Base-by-base conservation (phyloP, 2,329 filamentous ascomycete genomes). In the Thyridium curvatum region DNA sequence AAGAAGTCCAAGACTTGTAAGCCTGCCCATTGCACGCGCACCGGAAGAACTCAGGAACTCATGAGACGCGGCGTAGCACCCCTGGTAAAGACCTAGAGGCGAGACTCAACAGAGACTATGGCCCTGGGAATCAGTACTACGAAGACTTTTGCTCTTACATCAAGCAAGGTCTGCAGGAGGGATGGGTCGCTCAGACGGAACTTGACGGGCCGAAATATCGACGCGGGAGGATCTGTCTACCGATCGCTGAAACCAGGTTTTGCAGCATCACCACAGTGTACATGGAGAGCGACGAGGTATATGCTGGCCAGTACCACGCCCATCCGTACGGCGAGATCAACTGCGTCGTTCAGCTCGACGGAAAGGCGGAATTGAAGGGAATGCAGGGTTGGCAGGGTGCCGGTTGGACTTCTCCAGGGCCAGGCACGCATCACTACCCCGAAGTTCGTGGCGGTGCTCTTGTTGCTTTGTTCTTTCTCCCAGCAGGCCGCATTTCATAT, bases 191-290 rank as follows among this genome's bases (percentile, higher is more conserved):
- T 3, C 57, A 57, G 28, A 60, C 56, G 15, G 61, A 66, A 43
- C 47, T 71, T 32, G 56, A 64, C 30, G 70, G 70, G 1, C 58
- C 55, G 9, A 65, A 62, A 44, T 75, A 74, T 44, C 65, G 66
- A 2, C 63, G 68, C 6, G 60, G 59, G 8, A 69, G 67, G 40
- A 64, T 78, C 41, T 52, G 61, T 31, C 45, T 65, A 5, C 74
- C 73, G 2, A 61, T 54, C 3, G 54, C 61, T 8, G 59, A 63
- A 29, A 77, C 66, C 18, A 60, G 65, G 16, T 77, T 61, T 52
- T 71, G 76, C 52, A 71, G 66, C 47, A 74, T 78, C 49, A 78
- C 74, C 3, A 69, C 72, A 2, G 73, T 78, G 14, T 77, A 74
- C 49, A 75, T 78, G 65, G 62, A 74, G n/a, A 68, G 62, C 21